phyloP scores from a whole-genome alignment of 1,284 basidiomycete species.

The Ustilago sp. region DNA sequence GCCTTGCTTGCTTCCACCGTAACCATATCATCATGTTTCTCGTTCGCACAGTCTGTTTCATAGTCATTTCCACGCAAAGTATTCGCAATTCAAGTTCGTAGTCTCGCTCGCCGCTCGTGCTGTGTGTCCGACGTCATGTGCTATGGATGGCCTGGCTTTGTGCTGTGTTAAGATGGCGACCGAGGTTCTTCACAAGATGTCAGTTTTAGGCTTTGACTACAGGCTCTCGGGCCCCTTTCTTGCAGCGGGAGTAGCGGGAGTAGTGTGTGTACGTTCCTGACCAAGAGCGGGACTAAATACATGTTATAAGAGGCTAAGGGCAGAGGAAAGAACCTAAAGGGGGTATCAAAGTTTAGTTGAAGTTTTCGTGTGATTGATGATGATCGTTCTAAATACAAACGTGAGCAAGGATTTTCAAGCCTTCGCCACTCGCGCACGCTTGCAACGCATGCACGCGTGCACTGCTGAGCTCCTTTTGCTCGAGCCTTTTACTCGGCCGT shows the following conservation, averaged over 20 bases:
- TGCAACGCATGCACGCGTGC: too few relatives aligned
- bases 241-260: neutral
- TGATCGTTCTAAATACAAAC: too few relatives aligned
- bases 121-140: slow-evolving; percentile 1
- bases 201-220: neutral
- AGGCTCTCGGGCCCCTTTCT: neutral
- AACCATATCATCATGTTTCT: neutral
- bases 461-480: too few relatives aligned
- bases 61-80: slow-evolving; percentile 5
- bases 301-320: too few relatives aligned
- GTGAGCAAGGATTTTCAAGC: too few relatives aligned
- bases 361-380: too few relatives aligned
- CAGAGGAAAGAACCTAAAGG: too few relatives aligned
- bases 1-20: neutral
- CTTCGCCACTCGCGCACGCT: too few relatives aligned
- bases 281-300: too few relatives aligned
- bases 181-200: neutral
- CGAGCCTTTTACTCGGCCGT: too few relatives aligned
- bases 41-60: slow-evolving; percentile 1
- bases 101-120: neutral
- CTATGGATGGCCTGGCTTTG: neutral
- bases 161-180: neutral
- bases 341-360: too few relatives aligned
- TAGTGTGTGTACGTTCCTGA: too few relatives aligned
- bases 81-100: neutral